Evolutionary conservation across 169 alveolate genomes (phyloP).

Genomic region (Plasmodium fragile): DNA sequence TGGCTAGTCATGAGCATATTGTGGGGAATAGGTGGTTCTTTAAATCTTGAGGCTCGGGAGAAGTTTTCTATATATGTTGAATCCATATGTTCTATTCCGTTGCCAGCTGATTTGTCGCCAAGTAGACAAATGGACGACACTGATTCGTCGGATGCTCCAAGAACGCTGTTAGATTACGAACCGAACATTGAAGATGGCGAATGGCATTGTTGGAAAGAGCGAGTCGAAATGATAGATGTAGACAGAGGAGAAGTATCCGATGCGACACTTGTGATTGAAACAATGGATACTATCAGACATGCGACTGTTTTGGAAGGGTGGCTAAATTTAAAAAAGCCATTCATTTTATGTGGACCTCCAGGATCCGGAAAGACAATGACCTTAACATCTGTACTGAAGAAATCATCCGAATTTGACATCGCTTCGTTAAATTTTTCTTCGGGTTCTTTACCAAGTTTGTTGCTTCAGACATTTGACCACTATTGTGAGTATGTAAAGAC

Average conservation of each 20-base stretch:
- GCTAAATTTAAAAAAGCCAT: slow-evolving; percentile 96
- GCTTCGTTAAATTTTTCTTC: slow-evolving; percentile 96
- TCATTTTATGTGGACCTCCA: slow-evolving; percentile 98
- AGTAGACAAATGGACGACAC: background rate
- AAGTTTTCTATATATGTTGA: slow-evolving; percentile 87
- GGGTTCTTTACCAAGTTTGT: slow-evolving; percentile 95
- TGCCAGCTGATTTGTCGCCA: slow-evolving; percentile 77
- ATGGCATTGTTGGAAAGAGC: slow-evolving; percentile 95
- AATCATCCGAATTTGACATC: slow-evolving; percentile 94
- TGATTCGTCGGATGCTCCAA: slow-evolving; percentile 5
- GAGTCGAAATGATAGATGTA: slow-evolving; percentile 93
- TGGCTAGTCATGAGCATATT: slow-evolving; percentile 88
- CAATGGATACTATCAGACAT: slow-evolving; percentile 97
- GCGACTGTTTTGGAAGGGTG: slow-evolving; percentile 95
- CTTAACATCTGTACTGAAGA: slow-evolving; percentile 94
- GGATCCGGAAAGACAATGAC: slow-evolving; percentile 99
- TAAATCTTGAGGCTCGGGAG: slow-evolving; percentile 90
- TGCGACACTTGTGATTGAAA: slow-evolving; percentile 96
- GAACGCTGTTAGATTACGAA: slow-evolving; percentile 94
- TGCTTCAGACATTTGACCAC: slow-evolving; percentile 95
- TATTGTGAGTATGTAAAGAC: slow-evolving; percentile 97
- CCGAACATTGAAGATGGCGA: slow-evolving; percentile 94
- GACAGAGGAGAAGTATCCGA: slow-evolving; percentile 90
- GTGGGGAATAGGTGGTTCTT: slow-evolving; percentile 96
- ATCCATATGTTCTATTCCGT: slow-evolving; percentile 79